These are phyloP conservation scores for Terfezia claveryi DNA, from an alignment of 495 filamentous ascomycete genomes.

Conservation along the genomic window DNA sequence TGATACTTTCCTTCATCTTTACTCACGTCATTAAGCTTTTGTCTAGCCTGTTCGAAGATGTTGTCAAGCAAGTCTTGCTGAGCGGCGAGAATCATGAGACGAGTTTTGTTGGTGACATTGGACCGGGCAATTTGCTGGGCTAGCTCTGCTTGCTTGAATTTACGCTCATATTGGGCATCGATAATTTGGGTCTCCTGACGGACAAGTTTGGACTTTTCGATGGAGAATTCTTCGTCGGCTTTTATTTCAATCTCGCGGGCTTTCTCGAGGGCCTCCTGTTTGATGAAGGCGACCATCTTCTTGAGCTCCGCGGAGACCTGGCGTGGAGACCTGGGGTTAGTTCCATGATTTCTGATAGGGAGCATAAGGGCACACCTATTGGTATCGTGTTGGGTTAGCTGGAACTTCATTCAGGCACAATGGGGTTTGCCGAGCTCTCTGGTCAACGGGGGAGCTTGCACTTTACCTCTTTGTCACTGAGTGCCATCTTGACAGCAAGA, in stretches of 20 bases:
- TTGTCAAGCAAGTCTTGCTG: constrained; percentile 77
- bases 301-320: constrained; percentile 87
- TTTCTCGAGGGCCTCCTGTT: constrained; percentile 92
- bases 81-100: constrained; percentile 63
- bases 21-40: constrained; percentile 38
- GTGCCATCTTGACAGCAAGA: constrained; percentile 28
- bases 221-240: constrained; percentile 93
- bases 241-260: constrained; percentile 90
- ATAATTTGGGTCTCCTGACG: constrained; percentile 82
- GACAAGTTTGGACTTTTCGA: constrained; percentile 95
- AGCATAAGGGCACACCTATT: no score
- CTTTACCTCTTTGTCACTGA: constrained; percentile 88
- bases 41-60: constrained; percentile 62
- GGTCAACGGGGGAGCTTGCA: constrained; percentile 1
- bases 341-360: not conserved
- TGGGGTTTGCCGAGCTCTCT: not conserved
- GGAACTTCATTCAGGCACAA: no score
- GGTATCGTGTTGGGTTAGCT: no score
- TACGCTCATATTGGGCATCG: constrained; percentile 83
- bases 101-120: constrained; percentile 82
- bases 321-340: constrained; percentile 1
- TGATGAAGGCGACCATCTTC: constrained; percentile 99
- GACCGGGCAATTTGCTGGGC: constrained; percentile 92
- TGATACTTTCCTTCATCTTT: constrained; percentile 55
- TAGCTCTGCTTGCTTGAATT: constrained; percentile 92